Evolutionary conservation across 768 basidiomycete species (phyloP), one percentile per base, ranked within the genome.

Genomic region (Amanita muscaria): DNA sequence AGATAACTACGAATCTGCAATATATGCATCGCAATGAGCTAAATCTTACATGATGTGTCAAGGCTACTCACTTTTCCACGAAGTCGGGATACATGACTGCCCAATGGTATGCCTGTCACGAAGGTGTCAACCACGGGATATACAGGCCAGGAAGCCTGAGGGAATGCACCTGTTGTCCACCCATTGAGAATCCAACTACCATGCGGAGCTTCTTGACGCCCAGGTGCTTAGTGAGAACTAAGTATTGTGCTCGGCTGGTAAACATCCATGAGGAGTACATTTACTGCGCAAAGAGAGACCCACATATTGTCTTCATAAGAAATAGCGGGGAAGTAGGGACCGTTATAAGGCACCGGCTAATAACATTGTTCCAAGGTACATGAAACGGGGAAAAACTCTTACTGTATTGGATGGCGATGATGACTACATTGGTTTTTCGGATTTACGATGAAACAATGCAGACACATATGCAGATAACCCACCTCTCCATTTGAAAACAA

Each of bases 381-480:
- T 46, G 9, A 9, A 36, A 4, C 6, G n/a, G 25, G 19, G 37
- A 8, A 35, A 22, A 18, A 22, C 4, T 23, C 50, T 56, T 47
- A 77, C 76, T 48, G 77, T 78, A 55, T 77, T 79, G 0, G 77
- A 79, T 23, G 77, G 76, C 27, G 77, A 78, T 15, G 77, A 79
- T 0, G 77, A 79, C 76, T 79, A 27, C 8, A 19, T 14, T 5
- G 22, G 16, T 34, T 40, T 16, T 14, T 12, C 19, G 18, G 6
- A 42, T 42, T n/a, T n/a, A n/a, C n/a, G n/a, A n/a, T n/a, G n/a
- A n/a, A n/a, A n/a, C 7, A 38, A 25, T 42, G 22, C 5, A 27
- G 25, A 18, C 25, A n/a, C 3, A n/a, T 0, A 3, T 41, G 11
- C 25, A 40, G 39, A 40, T 40, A 31, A 44, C 64, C 25, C 44